Percentiles rank a stretch among this genome's conserved stretches.
These are phyloP conservation scores for Sphenostylis stenocarpa DNA, from an alignment of 306 rosid species.

Conservation along the genomic window DNA sequence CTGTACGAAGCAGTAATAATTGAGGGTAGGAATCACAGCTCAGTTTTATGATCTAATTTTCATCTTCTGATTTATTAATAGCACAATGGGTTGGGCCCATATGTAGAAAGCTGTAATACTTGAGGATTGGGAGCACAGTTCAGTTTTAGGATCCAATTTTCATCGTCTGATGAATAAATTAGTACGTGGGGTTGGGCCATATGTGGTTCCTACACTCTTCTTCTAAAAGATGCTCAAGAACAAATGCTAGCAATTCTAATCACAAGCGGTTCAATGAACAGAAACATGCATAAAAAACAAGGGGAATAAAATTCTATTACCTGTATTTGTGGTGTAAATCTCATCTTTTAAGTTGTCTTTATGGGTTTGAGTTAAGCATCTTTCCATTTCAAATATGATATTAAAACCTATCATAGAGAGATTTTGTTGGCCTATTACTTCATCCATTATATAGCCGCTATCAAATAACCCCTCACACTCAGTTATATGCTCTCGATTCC, in stretches of 20 bases:
- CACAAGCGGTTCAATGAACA: neutral
- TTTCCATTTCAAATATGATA: too few relatives aligned
- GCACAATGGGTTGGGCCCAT: neutral
- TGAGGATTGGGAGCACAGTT: neutral
- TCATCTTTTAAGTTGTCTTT: too few relatives aligned
- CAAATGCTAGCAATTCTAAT: neutral
- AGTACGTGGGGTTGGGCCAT: neutral
- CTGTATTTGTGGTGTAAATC: too few relatives aligned
- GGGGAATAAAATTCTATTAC: neutral
- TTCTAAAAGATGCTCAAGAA: slow-evolving; percentile 8
- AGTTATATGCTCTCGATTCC: too few relatives aligned
- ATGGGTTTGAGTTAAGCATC: too few relatives aligned
- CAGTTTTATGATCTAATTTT: neutral
- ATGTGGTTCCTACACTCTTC: slow-evolving; percentile 14
- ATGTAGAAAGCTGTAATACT: slow-evolving; percentile 13
- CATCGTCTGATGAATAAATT: neutral
- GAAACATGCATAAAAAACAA: neutral
- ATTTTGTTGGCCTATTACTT: too few relatives aligned
- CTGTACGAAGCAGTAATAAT: slow-evolving; percentile 8
- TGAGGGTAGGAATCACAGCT: neutral
- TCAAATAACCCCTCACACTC: too few relatives aligned
- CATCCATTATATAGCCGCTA: too few relatives aligned
- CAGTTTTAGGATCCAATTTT: neutral
- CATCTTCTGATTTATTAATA: slow-evolving; percentile 4
- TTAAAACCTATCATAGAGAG: too few relatives aligned